Evolutionary conservation across 1,284 basidiomycete genomes (phyloP).

Genomic region (Rhodotorula sp.): DNA sequence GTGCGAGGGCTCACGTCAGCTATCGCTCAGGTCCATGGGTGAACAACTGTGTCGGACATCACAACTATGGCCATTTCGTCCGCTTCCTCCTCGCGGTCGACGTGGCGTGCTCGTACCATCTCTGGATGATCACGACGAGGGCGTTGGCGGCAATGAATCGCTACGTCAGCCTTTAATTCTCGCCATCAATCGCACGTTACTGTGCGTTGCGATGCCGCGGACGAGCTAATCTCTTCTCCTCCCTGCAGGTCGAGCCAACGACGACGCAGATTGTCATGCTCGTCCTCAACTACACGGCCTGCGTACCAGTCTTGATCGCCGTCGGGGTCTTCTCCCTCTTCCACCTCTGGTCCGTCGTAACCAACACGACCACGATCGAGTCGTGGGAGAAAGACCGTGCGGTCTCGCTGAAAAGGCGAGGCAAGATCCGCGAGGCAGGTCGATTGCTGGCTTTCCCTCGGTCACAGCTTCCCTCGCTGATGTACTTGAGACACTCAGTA

Average conservation of each 20-base stretch:
- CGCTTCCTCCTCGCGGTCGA: constrained; percentile 91
- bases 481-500: constrained; percentile 54
- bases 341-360: constrained; percentile 75
- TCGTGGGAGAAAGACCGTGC: constrained; percentile 97
- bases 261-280: constrained; percentile 68
- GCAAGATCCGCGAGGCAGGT: constrained; percentile 75
- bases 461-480: neutral
- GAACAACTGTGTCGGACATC: constrained; percentile 67
- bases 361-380: constrained; percentile 94
- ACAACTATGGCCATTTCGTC: constrained; percentile 85
- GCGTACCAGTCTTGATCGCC: constrained; percentile 76
- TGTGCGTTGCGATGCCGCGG: neutral
- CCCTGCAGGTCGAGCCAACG: constrained; percentile 64
- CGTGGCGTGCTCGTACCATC: constrained; percentile 76
- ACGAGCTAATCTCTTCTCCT: neutral
- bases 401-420: constrained; percentile 75
- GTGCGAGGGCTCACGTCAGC: too few species aligned
- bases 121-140: constrained; percentile 69
- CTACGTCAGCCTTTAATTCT: constrained; percentile 6
- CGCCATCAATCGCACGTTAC: neutral
- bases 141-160: constrained; percentile 50
- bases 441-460: constrained; percentile 5
- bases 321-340: constrained; percentile 78
- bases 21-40: constrained; percentile 62
- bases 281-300: constrained; percentile 75